Base-by-base conservation (phyloP, 164 flowering plant species). In the Umbellularia californica region DNA sequence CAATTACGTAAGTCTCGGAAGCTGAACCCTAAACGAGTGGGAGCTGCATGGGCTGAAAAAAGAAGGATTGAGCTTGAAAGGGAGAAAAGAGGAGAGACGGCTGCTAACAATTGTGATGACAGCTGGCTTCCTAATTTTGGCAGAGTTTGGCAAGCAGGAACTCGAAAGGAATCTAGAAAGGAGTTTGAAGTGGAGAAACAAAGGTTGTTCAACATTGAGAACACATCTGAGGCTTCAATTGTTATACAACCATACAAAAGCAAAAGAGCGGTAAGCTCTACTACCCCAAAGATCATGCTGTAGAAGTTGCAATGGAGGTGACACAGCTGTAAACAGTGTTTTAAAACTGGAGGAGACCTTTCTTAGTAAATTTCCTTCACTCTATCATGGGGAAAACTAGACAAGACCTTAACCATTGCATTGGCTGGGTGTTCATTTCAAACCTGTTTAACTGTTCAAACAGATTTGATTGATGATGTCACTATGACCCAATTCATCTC, bases 21-120 rank as follows among this genome's bases (percentile, higher is more conserved):
- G 70, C 74, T 90, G 81, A 92, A 95, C 69, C 97, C 94, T 11
- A 90, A 88, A 72, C 83, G 98, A 70, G 97, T 92, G 27, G 99
- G 98, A 77, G 97, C 99, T 80, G 98, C 97, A 77, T 93, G 98
- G 98, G 98, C 98, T 71, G 99, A 95, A 76, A 93, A 78, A 81
- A 83, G 99, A 81, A 90, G 88, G 86, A 77, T 81, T 66, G 95
- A 94, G 82, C 50, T 95, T 81, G 92, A 93, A 84, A 81, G 83
- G 92, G 99, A 95, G 84, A 93, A 83, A 80, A 86, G 87, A 70
- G 97, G 99, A 77, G 92, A 89, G 81, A 60, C 81, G 70, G 84
- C 83, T n/a, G 17, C 81, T 22, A 81, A 72, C 67, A 74, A 75
- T 33, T 82, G n/a, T 79, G 88, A 85, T 83, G 86, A 86, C 60